These are phyloP conservation scores for Pythium monospermum DNA, from an alignment of 352 stramenopile genomes.

Conservation along the genomic window DNA sequence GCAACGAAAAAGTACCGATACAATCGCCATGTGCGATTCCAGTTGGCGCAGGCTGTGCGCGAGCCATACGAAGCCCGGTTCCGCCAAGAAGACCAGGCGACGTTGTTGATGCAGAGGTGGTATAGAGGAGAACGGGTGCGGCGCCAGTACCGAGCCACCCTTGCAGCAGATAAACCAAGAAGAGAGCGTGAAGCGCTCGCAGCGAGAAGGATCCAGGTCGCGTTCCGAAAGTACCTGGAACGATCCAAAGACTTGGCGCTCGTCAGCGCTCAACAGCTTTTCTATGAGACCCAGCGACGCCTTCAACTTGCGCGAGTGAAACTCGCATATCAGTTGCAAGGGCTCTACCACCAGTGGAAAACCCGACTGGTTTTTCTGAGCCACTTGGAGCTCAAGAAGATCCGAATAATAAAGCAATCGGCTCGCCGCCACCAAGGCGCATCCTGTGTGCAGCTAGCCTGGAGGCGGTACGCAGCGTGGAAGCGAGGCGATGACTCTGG, in stretches of 20 bases:
- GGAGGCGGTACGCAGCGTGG: conserved; percentile 23
- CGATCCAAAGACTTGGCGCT: not conserved
- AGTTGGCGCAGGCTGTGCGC: conserved; percentile 39
- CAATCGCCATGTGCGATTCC: conserved; percentile 42
- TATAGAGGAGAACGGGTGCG: conserved; percentile 42
- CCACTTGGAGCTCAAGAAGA: conserved; percentile 1
- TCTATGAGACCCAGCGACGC: conserved; percentile 35
- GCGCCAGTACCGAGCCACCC: conserved; percentile 17
- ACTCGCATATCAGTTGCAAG: conserved; percentile 42
- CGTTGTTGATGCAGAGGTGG: conserved; percentile 36
- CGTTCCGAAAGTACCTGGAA: conserved; percentile 4
- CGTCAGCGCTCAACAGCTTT: conserved; percentile 22
- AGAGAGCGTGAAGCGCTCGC: conserved; percentile 10
- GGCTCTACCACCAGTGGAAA: conserved; percentile 31
- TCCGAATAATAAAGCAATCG: conserved; percentile 3
- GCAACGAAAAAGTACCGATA: conserved; percentile 66
- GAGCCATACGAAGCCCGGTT: conserved; percentile 43
- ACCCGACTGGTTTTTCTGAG: conserved; percentile 5
- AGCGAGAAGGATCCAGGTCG: conserved; percentile 12
- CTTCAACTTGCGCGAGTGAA: conserved; percentile 26
- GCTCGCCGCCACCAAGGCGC: conserved; percentile 12
- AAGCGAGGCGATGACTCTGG: not conserved
- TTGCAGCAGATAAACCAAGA: conserved; percentile 17
- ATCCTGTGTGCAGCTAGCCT: conserved; percentile 34
- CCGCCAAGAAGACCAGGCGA: conserved; percentile 32